Percentiles rank a stretch among this genome's conserved stretches.
phyloP scores from a whole-genome alignment of 1,284 basidiomycete genomes.

The Cutaneotrichosporon spelunceum region DNA sequence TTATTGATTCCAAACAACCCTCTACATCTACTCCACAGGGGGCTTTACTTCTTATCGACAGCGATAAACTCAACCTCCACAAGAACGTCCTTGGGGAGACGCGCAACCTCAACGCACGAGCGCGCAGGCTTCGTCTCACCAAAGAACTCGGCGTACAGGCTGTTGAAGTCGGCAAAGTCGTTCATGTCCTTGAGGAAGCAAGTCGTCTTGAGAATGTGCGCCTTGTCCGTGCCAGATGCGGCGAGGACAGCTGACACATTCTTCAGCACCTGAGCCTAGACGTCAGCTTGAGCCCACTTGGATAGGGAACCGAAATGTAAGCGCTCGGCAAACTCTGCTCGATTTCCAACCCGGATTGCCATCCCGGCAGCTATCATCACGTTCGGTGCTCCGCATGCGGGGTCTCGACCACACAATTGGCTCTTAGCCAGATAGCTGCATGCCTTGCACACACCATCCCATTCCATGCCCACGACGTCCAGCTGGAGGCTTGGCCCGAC shows the following conservation, averaged over 20 bases:
- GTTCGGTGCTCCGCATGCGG: not conserved
- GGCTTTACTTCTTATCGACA: slow-evolving; percentile 22
- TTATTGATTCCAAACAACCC: not conserved
- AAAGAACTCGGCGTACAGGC: slow-evolving; percentile 69
- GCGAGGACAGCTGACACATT: slow-evolving; percentile 83
- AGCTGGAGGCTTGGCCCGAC: not conserved
- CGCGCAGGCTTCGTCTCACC: slow-evolving; percentile 89
- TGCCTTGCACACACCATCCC: not conserved
- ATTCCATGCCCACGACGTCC: not conserved
- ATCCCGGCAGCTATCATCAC: not conserved
- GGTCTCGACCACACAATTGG: not conserved
- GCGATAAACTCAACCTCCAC: slow-evolving; percentile 92
- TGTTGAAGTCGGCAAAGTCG: slow-evolving; percentile 81
- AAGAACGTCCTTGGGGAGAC: slow-evolving; percentile 71
- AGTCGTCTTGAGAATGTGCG: slow-evolving; percentile 80
- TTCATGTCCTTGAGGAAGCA: slow-evolving; percentile 92
- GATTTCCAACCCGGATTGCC: not conserved
- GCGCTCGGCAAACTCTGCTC: not conserved
- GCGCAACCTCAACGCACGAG: slow-evolving; percentile 79
- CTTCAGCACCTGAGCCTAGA: slow-evolving; percentile 68
- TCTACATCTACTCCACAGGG: not conserved
- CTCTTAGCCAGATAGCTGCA: not conserved
- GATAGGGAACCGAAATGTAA: not conserved
- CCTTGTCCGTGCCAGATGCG: slow-evolving; percentile 71
- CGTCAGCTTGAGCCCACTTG: not conserved